Conservation (phyloP, 768 basidiomycete genomes). For the Amanita exitialis region DNA sequence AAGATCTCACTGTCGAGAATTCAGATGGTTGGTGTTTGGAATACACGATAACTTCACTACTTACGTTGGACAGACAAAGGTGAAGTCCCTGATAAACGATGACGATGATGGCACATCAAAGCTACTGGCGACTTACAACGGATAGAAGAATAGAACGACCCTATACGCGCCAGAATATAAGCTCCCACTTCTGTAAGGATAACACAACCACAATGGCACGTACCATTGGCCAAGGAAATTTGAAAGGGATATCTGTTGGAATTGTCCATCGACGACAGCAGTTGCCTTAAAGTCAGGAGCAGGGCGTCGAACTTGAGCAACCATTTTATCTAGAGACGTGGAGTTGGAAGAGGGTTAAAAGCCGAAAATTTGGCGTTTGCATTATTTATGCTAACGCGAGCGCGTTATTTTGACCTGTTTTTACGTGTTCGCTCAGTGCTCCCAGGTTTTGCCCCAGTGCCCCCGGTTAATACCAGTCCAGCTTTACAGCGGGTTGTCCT, state of each 20-base stretch:
- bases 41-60: neutral
- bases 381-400: neutral
- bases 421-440: neutral
- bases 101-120: neutral
- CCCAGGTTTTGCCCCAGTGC: no score
- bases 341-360: neutral
- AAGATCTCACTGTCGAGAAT: constrained; percentile 56
- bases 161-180: constrained; percentile 26
- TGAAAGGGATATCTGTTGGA: constrained; percentile 66
- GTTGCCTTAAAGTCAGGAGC: constrained; percentile 75
- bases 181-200: constrained; percentile 1
- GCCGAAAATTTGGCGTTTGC: neutral
- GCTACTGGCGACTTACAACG: constrained; percentile 47
- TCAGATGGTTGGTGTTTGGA: no score
- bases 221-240: constrained; percentile 81
- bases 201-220: constrained; percentile 11
- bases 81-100: constrained; percentile 54
- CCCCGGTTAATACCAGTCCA: no score
- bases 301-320: constrained; percentile 69
- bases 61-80: constrained; percentile 84
- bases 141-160: constrained; percentile 94
- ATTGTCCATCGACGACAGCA: constrained; percentile 66
- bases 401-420: constrained; percentile 4
- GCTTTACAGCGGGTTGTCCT: no score
- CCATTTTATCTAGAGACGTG: constrained; percentile 22